phyloP scores from a whole-genome alignment of 1,284 basidiomycete genomes.

The Stygiomarasmius scandens region DNA sequence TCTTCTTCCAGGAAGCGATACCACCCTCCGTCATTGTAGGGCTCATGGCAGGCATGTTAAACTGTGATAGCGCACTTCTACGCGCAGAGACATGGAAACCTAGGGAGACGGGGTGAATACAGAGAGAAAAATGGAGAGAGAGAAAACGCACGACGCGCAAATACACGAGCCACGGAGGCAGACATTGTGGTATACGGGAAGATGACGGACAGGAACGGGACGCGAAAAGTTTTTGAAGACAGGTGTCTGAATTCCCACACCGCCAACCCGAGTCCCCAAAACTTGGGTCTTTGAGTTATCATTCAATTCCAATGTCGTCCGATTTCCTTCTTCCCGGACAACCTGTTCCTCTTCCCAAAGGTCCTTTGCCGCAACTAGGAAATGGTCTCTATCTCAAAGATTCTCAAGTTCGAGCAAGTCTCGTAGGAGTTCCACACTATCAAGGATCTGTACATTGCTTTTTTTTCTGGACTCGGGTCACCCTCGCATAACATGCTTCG shows the following conservation, averaged over 20 bases:
- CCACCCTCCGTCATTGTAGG: conserved; percentile 99
- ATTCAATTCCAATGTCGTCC: conserved; percentile 23
- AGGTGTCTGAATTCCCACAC: no score
- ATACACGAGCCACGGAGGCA: conserved; percentile 64
- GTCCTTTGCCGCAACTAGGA: conserved; percentile 64
- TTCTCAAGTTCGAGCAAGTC: conserved; percentile 69
- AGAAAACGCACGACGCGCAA: conserved; percentile 61
- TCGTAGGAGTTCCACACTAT: conserved; percentile 67
- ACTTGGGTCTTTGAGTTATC: not conserved
- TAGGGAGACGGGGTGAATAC: conserved; percentile 34
- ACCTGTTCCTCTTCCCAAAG: conserved; percentile 64
- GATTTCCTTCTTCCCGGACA: conserved; percentile 79
- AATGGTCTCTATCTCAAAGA: conserved; percentile 71
- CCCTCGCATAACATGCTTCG: conserved; percentile 27
- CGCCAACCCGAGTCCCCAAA: not conserved
- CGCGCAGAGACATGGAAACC: conserved; percentile 83
- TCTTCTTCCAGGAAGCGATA: conserved; percentile 96
- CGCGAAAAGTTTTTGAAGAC: not conserved
- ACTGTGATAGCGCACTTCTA: conserved; percentile 81
- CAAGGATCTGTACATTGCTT: conserved; percentile 67
- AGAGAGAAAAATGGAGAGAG: conserved; percentile 8
- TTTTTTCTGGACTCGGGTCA: conserved; percentile 24
- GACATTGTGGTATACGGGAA: conserved; percentile 46
- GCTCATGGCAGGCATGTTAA: conserved; percentile 99
- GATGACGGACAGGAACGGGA: not conserved